phyloP scores from a whole-genome alignment of 2,329 filamentous ascomycete species.

The Colletotrichum sp. region DNA sequence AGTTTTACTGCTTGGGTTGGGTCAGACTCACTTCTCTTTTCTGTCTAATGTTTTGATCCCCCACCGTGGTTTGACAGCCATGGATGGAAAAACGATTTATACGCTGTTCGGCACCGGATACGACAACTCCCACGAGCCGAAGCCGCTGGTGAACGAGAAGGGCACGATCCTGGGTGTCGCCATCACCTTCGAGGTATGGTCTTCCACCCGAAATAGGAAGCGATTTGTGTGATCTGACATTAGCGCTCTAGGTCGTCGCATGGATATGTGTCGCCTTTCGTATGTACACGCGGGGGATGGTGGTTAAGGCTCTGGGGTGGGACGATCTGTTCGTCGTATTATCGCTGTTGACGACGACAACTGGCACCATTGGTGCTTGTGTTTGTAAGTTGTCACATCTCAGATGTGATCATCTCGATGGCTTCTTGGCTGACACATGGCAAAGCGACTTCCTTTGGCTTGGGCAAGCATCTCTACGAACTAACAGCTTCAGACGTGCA shows the following conservation, averaged over 20 bases:
- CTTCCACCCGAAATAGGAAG: neutral
- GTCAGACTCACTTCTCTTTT: neutral
- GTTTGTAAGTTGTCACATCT: neutral
- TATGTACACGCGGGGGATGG: slow-evolving; percentile 29
- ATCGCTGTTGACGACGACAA: slow-evolving; percentile 28
- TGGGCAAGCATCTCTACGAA: slow-evolving; percentile 27
- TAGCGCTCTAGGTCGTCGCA: slow-evolving; percentile 25
- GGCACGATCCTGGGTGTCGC: slow-evolving; percentile 31
- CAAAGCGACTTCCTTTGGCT: slow-evolving; percentile 27
- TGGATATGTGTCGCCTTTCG: slow-evolving; percentile 33
- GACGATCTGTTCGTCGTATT: slow-evolving; percentile 40
- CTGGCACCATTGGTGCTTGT: slow-evolving; percentile 1
- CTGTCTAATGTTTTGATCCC: neutral
- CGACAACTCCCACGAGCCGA: slow-evolving; percentile 28
- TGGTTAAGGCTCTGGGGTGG: slow-evolving; percentile 33
- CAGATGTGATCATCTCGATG: neutral
- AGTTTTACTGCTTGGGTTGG: neutral
- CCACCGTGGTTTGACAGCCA: neutral
- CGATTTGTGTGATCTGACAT: neutral
- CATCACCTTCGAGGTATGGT: slow-evolving; percentile 32
- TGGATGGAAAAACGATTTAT: slow-evolving; percentile 5
- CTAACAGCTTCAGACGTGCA: slow-evolving; percentile 17
- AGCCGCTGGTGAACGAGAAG: slow-evolving; percentile 30
- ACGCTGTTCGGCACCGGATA: neutral
- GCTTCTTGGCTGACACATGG: neutral